These are phyloP conservation scores for Diplodia sapinea DNA, from an alignment of 2,329 filamentous ascomycete species.

Conservation along the genomic window DNA sequence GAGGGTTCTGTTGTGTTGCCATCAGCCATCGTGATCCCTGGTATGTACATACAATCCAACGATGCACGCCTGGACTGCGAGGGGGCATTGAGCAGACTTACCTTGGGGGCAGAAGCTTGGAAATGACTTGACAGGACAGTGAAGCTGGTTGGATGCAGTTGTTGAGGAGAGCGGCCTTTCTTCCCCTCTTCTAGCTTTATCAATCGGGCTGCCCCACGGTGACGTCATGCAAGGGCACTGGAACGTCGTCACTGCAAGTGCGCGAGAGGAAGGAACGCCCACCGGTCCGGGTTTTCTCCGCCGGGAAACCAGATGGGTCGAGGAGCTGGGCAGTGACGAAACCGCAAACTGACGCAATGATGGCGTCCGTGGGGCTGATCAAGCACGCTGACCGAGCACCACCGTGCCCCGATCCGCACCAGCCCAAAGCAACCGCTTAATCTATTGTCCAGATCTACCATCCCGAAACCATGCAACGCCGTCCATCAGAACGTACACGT, in stretches of 20 bases:
- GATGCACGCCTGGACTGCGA: neutral
- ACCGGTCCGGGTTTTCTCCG: constrained; percentile 13
- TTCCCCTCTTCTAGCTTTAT: constrained; percentile 16
- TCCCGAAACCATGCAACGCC: neutral
- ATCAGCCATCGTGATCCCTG: neutral
- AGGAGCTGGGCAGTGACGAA: constrained; percentile 12
- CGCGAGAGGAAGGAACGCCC: neutral
- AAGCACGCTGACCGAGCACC: constrained; percentile 19
- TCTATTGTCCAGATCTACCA: neutral
- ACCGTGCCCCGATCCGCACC: neutral
- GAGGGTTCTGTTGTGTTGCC: neutral
- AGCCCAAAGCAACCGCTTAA: neutral
- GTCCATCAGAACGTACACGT: neutral
- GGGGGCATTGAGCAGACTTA: neutral
- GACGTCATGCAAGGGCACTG: constrained; percentile 16
- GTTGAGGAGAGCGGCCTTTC: neutral
- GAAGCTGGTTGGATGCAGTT: neutral
- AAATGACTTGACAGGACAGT: neutral
- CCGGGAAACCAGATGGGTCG: neutral
- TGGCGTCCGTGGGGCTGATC: constrained; percentile 9
- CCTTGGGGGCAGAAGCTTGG: neutral
- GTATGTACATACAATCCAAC: neutral
- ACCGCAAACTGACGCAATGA: constrained; percentile 15
- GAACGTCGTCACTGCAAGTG: constrained; percentile 22
- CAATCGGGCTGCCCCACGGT: constrained; percentile 23